Percentiles rank a stretch among this genome's conserved stretches.
phyloP scores from a whole-genome alignment of 139 green algal species.

The Haematococcus sp. region DNA sequence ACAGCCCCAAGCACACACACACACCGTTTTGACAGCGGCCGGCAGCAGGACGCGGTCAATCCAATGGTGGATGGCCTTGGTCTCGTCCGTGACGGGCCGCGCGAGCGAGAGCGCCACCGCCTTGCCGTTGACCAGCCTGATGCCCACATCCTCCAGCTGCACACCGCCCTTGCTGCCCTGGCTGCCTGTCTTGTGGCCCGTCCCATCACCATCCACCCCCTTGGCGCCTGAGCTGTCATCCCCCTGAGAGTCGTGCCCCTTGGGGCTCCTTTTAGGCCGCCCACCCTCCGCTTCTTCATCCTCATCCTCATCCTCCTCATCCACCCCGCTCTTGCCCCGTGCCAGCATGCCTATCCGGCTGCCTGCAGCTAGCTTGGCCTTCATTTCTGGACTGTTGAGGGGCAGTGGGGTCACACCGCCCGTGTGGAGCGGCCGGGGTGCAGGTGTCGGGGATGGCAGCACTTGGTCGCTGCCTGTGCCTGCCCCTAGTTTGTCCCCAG shows the following conservation, averaged over 20 bases:
- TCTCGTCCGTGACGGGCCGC: background rate
- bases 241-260: background rate
- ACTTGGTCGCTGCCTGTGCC: too few species aligned
- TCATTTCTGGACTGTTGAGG: too few species aligned
- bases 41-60: constrained; percentile 66
- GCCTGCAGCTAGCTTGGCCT: background rate
- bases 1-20: too few species aligned
- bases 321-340: background rate
- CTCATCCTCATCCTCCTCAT: constrained; percentile 12
- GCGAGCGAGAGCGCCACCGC: too few species aligned
- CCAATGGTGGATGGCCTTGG: constrained; percentile 47
- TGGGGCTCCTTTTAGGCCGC: constrained; percentile 1
- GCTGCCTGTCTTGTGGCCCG: background rate
- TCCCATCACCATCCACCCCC: background rate
- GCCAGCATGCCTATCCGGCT: background rate
- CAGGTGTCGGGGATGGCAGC: too few species aligned
- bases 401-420: background rate
- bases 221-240: too few species aligned
- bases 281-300: background rate
- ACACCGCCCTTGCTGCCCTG: background rate
- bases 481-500: too few species aligned
- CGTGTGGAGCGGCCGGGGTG: too few species aligned
- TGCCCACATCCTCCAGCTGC: too few species aligned
- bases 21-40: constrained; percentile 56
- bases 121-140: too few species aligned